phyloP scores from a whole-genome alignment of 2,329 filamentous ascomycete species.

The Huntiella decipiens region DNA sequence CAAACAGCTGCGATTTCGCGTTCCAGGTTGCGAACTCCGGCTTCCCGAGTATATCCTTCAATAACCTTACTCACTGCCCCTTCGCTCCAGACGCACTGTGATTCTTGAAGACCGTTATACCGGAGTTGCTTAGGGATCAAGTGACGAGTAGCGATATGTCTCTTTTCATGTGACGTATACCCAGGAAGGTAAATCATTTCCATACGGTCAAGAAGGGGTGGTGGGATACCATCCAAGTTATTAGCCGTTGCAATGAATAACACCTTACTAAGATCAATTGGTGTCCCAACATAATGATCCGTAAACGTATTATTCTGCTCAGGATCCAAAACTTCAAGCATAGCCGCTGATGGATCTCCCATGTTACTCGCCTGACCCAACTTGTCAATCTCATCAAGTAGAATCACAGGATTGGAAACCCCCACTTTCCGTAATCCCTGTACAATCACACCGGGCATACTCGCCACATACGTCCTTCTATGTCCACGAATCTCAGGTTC shows the following conservation, averaged over 20 bases:
- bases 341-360: conserved; percentile 86
- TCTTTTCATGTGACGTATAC: conserved; percentile 93
- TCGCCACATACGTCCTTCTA: conserved; percentile 86
- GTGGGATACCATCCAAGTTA: conserved; percentile 78
- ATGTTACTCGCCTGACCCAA: conserved; percentile 80
- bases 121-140: conserved; percentile 92
- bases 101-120: conserved; percentile 63
- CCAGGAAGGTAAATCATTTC: conserved; percentile 85
- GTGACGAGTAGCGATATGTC: conserved; percentile 81
- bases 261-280: conserved; percentile 88
- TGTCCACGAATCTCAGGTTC: conserved; percentile 95
- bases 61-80: conserved; percentile 91
- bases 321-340: conserved; percentile 93
- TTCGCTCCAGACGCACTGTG: conserved; percentile 57
- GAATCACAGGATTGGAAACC: conserved; percentile 83
- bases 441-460: conserved; percentile 94
- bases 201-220: conserved; percentile 91
- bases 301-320: conserved; percentile 92
- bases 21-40: conserved; percentile 88
- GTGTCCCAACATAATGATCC: conserved; percentile 91
- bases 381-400: conserved; percentile 97
- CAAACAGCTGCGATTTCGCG: conserved; percentile 90
- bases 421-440: conserved; percentile 89
- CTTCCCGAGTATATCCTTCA: conserved; percentile 87
- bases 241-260: conserved; percentile 97